Conservation (phyloP, 179 eudicot species). For the Amaranthus tricolor region DNA sequence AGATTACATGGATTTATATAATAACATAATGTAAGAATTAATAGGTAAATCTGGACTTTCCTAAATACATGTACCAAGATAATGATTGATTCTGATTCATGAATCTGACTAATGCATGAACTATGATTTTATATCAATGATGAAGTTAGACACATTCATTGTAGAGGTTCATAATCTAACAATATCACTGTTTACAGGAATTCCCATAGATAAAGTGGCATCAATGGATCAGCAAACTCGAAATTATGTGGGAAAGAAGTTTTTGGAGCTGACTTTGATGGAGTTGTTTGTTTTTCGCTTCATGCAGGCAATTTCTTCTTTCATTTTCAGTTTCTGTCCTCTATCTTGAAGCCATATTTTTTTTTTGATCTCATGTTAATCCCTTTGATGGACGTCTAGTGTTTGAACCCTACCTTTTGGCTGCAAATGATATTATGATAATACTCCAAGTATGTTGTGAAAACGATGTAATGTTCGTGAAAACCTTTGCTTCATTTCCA, state of each 20-base stretch:
- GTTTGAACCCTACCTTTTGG: background rate
- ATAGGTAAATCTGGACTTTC: too few species aligned
- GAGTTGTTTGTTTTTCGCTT: conserved; percentile 86
- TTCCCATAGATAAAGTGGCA: conserved; percentile 86
- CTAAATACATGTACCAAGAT: too few species aligned
- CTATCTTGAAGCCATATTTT: background rate
- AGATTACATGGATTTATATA: too few species aligned
- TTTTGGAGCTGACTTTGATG: conserved; percentile 82
- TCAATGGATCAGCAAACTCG: conserved; percentile 77
- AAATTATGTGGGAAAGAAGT: conserved; percentile 75
- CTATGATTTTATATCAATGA: too few species aligned
- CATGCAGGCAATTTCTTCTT: conserved; percentile 67
- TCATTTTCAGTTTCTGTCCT: background rate
- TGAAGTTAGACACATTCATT: too few species aligned
- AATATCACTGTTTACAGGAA: conserved; percentile 44
- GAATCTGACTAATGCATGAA: too few species aligned
- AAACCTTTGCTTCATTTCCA: background rate
- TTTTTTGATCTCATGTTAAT: background rate
- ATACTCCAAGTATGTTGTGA: background rate
- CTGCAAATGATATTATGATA: background rate
- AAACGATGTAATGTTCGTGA: background rate
- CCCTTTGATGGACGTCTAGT: background rate
- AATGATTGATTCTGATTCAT: too few species aligned
- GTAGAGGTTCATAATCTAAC: background rate
- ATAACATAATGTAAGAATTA: too few species aligned